These are phyloP conservation scores for Fusarium verticillioides DNA, from an alignment of 2,329 filamentous ascomycete genomes.

Conservation along the genomic window DNA sequence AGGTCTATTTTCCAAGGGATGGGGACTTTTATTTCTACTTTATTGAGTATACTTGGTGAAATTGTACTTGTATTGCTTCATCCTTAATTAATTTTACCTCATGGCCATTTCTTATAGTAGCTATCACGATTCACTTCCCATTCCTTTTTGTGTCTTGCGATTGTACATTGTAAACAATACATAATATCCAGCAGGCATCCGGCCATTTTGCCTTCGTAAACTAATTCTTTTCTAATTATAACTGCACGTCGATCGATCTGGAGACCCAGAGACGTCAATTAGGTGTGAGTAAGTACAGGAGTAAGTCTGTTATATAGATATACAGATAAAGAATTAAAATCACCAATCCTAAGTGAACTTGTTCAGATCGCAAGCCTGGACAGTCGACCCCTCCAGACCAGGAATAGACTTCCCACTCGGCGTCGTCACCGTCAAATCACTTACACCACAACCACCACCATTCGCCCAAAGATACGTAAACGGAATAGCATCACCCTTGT, in stretches of 20 bases:
- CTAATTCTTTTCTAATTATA: too few species aligned
- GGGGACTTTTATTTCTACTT: neutral
- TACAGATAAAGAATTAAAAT: neutral
- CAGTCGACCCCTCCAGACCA: neutral
- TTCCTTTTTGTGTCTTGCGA: too few species aligned
- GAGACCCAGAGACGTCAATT: too few species aligned
- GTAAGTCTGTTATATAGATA: neutral
- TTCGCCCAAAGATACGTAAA: neutral
- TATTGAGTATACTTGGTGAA: neutral
- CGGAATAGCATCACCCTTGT: neutral
- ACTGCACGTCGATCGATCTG: too few species aligned
- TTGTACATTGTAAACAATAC: too few species aligned
- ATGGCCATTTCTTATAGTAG: accelerated
- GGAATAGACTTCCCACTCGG: neutral
- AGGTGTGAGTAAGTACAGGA: neutral
- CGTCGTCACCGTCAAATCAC: neutral
- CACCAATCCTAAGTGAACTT: neutral
- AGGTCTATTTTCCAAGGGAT: accelerated
- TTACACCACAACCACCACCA: neutral
- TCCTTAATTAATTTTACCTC: accelerated
- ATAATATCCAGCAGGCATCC: too few species aligned
- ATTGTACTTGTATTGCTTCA: accelerated
- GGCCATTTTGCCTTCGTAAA: too few species aligned
- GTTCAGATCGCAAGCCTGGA: neutral
- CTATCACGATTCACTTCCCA: too few species aligned